Conservation (phyloP, 1,139 yeast species). For the Magnusiomyces suaveolens region DNA sequence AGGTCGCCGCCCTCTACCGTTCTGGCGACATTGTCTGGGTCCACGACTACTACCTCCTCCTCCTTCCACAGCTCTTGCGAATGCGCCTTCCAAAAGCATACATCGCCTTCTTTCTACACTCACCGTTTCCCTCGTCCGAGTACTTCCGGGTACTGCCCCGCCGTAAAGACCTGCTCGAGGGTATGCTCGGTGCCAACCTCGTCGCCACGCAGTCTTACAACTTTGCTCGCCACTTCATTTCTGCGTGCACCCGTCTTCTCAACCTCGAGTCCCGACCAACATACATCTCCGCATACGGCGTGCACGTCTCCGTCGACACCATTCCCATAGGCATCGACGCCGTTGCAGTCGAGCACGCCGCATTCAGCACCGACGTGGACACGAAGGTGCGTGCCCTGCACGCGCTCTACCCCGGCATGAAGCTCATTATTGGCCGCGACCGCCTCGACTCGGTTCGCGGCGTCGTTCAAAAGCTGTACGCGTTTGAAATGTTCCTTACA, state of each 20-base stretch:
- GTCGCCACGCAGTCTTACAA: constrained; percentile 80
- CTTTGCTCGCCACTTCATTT: constrained; percentile 81
- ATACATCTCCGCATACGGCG: constrained; percentile 65
- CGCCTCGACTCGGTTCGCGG: constrained; percentile 91
- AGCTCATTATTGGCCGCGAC: constrained; percentile 90
- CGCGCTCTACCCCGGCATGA: constrained; percentile 61
- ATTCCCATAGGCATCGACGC: constrained; percentile 84
- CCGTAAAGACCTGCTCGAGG: constrained; percentile 72
- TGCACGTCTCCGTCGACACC: constrained; percentile 60
- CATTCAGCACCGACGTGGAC: constrained; percentile 39
- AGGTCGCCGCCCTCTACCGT: constrained; percentile 57
- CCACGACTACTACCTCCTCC: constrained; percentile 80
- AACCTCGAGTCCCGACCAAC: constrained; percentile 39
- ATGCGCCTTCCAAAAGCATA: constrained; percentile 72
- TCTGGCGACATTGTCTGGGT: constrained; percentile 95
- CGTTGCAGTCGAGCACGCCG: constrained; percentile 40
- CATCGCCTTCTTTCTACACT: constrained; percentile 55
- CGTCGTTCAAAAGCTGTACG: constrained; percentile 90
- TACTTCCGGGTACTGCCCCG: constrained; percentile 82
- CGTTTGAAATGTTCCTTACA: constrained; percentile 78
- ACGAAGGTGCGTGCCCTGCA: constrained; percentile 43
- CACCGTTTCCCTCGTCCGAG: constrained; percentile 92
- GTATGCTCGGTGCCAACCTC: constrained; percentile 81
- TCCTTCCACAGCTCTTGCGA: constrained; percentile 78
- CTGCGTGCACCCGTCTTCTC: constrained; percentile 50